Conservation (phyloP, 2,329 filamentous ascomycete genomes). For the Calonectria hongkongensis region DNA sequence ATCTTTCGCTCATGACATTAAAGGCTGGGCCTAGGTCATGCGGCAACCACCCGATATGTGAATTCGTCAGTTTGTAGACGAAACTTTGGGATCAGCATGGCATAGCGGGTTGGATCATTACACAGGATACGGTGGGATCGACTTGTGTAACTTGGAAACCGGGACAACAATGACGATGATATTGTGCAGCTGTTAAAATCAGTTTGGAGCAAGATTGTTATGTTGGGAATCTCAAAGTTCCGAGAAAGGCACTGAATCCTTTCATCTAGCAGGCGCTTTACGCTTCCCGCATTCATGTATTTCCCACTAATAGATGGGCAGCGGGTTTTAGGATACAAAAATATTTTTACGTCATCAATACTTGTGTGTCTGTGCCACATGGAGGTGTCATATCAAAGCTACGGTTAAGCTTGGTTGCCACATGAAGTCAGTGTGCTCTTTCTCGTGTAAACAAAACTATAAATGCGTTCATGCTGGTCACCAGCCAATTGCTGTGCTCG, state of each 20-base stretch:
- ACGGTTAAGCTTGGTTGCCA: background rate
- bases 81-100: constrained; percentile 24
- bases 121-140: constrained; percentile 5
- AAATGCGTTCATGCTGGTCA: background rate
- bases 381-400: background rate
- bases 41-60: constrained; percentile 31
- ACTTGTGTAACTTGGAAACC: constrained; percentile 22
- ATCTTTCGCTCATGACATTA: constrained; percentile 39
- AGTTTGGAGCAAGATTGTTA: constrained; percentile 44
- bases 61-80: constrained; percentile 21
- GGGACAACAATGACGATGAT: constrained; percentile 20
- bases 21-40: constrained; percentile 49
- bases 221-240: constrained; percentile 43
- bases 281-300: constrained; percentile 48
- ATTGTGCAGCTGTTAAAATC: constrained; percentile 28
- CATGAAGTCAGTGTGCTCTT: background rate
- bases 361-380: constrained; percentile 1
- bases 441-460: background rate
- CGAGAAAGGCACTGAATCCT: constrained; percentile 33
- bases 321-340: constrained; percentile 47
- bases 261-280: constrained; percentile 42
- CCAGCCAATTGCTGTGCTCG: background rate
- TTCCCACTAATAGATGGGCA: constrained; percentile 52
- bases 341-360: constrained; percentile 26
- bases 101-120: constrained; percentile 29